A percentile compares a stretch with the other conserved stretches of the same genome.
phyloP scores from a whole-genome alignment of 2,329 filamentous ascomycete species.

The Didymella keratinophila region DNA sequence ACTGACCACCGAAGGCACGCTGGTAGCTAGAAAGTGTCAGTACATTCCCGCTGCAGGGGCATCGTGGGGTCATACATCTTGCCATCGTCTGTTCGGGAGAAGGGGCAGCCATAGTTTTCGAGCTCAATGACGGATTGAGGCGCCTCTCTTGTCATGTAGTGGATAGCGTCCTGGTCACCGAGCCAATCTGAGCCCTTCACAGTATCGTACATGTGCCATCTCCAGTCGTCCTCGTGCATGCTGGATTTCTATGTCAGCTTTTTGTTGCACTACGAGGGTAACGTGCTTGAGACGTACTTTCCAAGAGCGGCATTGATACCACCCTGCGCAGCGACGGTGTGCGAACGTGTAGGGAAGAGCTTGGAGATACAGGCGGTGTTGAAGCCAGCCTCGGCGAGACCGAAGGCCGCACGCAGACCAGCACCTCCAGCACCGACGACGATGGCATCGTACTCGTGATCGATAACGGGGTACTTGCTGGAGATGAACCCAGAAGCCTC shows the following conservation, averaged over 20 bases:
- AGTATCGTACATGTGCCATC: constrained; percentile 99
- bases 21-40: constrained; percentile 72
- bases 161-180: constrained; percentile 95
- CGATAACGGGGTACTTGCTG: constrained; percentile 95
- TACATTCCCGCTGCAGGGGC: background rate
- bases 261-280: background rate
- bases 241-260: constrained; percentile 42
- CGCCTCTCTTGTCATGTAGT: constrained; percentile 98
- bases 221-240: constrained; percentile 98
- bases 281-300: constrained; percentile 60
- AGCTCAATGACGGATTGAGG: constrained; percentile 91
- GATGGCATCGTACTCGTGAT: constrained; percentile 98
- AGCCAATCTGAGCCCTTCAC: constrained; percentile 98
- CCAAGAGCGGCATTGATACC: constrained; percentile 88
- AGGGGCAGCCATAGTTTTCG: constrained; percentile 97
- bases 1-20: constrained; percentile 97
- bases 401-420: constrained; percentile 83
- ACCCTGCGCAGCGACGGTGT: constrained; percentile 79
- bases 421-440: constrained; percentile 87
- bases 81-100: constrained; percentile 94
- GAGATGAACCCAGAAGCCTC: constrained; percentile 88
- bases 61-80: constrained; percentile 70
- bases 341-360: constrained; percentile 84
- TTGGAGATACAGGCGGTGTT: constrained; percentile 88
- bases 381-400: constrained; percentile 86